phyloP scores from a whole-genome alignment of 495 filamentous ascomycete species.

The Darksidea phi region DNA sequence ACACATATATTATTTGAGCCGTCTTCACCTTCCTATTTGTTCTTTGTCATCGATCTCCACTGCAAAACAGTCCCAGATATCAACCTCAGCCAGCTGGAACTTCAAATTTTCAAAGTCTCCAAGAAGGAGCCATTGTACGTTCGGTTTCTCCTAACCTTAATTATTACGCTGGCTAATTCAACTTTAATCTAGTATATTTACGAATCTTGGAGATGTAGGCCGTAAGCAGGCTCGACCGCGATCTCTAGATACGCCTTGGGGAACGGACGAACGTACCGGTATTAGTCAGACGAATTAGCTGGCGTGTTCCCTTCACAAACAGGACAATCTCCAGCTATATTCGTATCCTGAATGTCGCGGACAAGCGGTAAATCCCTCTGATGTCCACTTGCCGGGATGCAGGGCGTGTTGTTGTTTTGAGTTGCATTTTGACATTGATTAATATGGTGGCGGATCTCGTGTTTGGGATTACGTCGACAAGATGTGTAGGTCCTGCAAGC shows the following conservation, averaged over 20 bases:
- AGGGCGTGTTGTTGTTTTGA: conserved; percentile 11
- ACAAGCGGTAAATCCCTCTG: conserved; percentile 13
- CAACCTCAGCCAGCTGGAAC: conserved; percentile 16
- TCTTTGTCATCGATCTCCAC: conserved; percentile 11
- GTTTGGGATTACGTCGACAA: conserved; percentile 17
- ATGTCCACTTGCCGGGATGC: conserved; percentile 16
- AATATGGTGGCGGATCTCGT: conserved; percentile 13
- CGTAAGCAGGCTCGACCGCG: conserved; percentile 12
- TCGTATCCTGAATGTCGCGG: conserved; percentile 19
- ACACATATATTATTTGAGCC: conserved; percentile 14
- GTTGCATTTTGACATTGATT: conserved; percentile 5
- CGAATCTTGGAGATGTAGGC: conserved; percentile 12
- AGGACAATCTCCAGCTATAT: conserved; percentile 16
- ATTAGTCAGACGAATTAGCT: conserved; percentile 15
- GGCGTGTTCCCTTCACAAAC: conserved; percentile 10
- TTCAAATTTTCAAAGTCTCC: conserved; percentile 16
- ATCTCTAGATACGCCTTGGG: conserved; percentile 13
- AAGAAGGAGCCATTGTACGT: conserved; percentile 12
- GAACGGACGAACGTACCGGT: conserved; percentile 9
- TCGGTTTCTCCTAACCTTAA: not conserved
- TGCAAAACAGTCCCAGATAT: conserved; percentile 14
- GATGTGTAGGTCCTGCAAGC: conserved; percentile 16
- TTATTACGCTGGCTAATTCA: conserved; percentile 16
- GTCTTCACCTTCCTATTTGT: conserved; percentile 18
- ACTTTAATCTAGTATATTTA: conserved; percentile 18